Evolutionary conservation across 2,329 filamentous ascomycete species (phyloP), one percentile per base, ranked within the genome.

Genomic region (Alternaria metachromatica): DNA sequence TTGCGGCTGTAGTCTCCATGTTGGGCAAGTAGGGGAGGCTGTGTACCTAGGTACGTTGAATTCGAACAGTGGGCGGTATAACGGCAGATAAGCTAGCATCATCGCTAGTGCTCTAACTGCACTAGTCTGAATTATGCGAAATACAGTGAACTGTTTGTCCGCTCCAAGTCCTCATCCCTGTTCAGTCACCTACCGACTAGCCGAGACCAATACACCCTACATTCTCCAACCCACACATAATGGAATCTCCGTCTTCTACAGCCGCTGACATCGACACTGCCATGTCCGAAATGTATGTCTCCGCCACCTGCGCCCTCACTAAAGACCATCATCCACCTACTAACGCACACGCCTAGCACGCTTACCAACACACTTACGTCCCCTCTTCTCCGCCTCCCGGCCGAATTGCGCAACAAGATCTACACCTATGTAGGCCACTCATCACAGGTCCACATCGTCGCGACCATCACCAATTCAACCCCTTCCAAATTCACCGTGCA

Each of bases 91-190:
- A 0, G 33, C 33, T 37, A 37, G 33, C 33, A 4, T 13, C 7
- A 37, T 15, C 4, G 0, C 3, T 3, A 2, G 33, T 37, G 0
- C 7, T 37, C 33, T 37, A 37, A 37, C 0, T n/a, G 8, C 15
- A n/a, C 33, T n/a, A 37, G 33, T n/a, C 33, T 37, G 15, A 5
- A 9, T n/a, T n/a, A 37, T 0, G 33, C 33, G 33, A 37, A 37
- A 1, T 2, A 37, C 15, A 3, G 33, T 37, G 33, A 37, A 37
- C 13, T 37, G 33, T 37, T 37, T 37, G 0, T 37, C 5, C 30
- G 0, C 13, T 0, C 1, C 7, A 37, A 15, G 30, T 37, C 13
- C 30, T 37, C 7, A 1, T 0, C 2, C 30, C 4, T 37, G 33
- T n/a, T 37, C 1, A 37, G 33, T 2, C 2, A 37, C 9, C 33